Base-by-base conservation (phyloP, 2,329 filamentous ascomycete genomes). In the Pseudocercospora eumusae region DNA sequence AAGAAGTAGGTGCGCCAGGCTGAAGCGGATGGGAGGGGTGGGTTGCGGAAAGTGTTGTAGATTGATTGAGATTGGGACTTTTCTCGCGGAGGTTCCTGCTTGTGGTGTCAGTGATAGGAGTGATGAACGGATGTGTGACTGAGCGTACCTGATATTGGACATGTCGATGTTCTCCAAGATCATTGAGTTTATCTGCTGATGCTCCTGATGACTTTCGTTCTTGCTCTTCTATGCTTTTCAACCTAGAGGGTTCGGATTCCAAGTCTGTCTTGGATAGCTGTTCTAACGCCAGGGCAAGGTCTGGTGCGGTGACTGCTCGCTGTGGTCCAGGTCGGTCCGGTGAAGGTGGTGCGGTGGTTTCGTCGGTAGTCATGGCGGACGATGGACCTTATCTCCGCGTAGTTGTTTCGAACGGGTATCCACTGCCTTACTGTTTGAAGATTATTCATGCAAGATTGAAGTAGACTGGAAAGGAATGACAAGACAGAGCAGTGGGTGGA, bases 251-350 rank as follows among this genome's bases (percentile, higher is more conserved):
- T 28, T 52, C 23, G 2, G 13, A 28, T 27, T 52, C n/a, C 23
- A 25, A 25, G 21, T 52, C 58, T 25, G 40, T 20, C 23, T 21
- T n/a, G 2, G 58, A 47, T 10, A 53, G 27, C 31, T 50, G 55
- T 44, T 61, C 55, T 18, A 64, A 50, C 13, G 65, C 64, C 10
- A 63, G 52, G n/a, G 65, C 64, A 47, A 67, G 62, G 40, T 66
- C 56, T 20, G 65, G 65, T 50, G 61, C 65, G n/a, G 65, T 67
- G 33, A 64, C 56, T 15, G 63, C 31, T 59, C 63, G 61, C 25
- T 47, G 28, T 33, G 59, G 54, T 49, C 25, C 56, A 11, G 77
- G 47, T 77, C 71, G 52, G 73, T 74, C 59, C 77, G 77, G 18
- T 77, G 70, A 62, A 70, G 60, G 55, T n/a, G 57, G 60, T n/a